These are phyloP conservation scores for Sporothrix schenckii DNA, from an alignment of 2,329 filamentous ascomycete species.

Conservation along the genomic window DNA sequence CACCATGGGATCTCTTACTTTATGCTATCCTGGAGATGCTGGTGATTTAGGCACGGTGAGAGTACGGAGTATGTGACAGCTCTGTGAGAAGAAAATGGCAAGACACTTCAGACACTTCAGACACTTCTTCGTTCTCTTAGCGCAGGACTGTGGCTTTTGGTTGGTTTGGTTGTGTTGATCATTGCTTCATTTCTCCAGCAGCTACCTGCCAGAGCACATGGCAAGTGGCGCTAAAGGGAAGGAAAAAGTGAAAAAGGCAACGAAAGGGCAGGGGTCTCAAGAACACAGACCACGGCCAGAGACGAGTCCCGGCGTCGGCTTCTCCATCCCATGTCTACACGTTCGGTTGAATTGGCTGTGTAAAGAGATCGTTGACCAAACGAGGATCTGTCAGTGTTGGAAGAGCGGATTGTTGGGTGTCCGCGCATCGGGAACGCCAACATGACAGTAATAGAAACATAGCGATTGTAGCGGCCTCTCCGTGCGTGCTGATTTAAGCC, in stretches of 20 bases:
- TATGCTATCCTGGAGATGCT: not conserved
- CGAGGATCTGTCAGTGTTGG: not conserved
- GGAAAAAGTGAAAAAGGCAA: not conserved
- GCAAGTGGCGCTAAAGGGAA: slow-evolving; percentile 19
- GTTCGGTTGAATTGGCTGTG: not conserved
- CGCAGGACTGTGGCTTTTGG: not conserved
- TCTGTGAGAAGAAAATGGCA: too few relatives aligned
- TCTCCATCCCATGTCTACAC: slow-evolving; percentile 4
- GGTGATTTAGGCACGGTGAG: not conserved
- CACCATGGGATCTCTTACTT: too few relatives aligned
- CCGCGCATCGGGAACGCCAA: not conserved
- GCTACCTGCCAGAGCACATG: slow-evolving; percentile 17
- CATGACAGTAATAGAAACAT: not conserved
- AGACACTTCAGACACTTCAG: not conserved
- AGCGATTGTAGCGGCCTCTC: too few relatives aligned
- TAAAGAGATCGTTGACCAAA: not conserved
- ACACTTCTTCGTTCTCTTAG: not conserved
- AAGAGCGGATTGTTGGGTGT: slow-evolving; percentile 2
- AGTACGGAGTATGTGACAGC: too few relatives aligned
- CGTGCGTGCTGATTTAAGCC: slow-evolving; percentile 3
- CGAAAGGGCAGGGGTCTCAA: not conserved
- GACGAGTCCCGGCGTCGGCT: not conserved
- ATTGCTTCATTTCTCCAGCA: slow-evolving; percentile 18
- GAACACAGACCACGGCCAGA: slow-evolving; percentile 8
- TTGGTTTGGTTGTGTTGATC: not conserved